Conservation (phyloP, 163 green algal genomes). For the Trebouxiophyceae sp. region DNA sequence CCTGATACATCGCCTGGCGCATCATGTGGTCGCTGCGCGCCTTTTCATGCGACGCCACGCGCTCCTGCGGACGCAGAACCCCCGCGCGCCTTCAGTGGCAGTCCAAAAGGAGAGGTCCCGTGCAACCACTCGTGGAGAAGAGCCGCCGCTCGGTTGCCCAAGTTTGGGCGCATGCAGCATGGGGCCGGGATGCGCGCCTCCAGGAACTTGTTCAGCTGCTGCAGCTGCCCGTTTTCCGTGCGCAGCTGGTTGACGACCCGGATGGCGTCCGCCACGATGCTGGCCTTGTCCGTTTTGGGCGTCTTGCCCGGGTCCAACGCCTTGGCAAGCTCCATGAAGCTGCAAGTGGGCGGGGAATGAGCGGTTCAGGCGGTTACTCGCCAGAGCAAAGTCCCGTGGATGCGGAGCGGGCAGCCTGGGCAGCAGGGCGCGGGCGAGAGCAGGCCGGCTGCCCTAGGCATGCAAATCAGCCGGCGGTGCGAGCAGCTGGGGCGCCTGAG, state of each 20-base stretch:
- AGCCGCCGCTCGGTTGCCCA: not conserved
- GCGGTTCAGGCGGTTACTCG: not conserved
- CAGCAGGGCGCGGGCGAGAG: not conserved
- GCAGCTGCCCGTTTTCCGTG: constrained; percentile 48
- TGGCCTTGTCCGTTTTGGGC: constrained; percentile 40
- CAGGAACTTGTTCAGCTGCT: constrained; percentile 58
- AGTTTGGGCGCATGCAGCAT: not conserved
- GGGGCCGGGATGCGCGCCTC: constrained; percentile 19
- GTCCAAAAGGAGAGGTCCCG: no score
- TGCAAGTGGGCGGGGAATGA: constrained; percentile 1
- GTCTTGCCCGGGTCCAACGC: constrained; percentile 39
- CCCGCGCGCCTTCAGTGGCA: no score
- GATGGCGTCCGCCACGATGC: constrained; percentile 48
- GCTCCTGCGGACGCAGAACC: constrained; percentile 43
- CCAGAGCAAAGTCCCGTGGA: not conserved
- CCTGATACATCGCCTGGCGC: constrained; percentile 30
- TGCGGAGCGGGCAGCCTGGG: not conserved
- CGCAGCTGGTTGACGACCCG: constrained; percentile 37
- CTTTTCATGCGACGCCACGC: constrained; percentile 28
- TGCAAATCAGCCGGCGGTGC: not conserved
- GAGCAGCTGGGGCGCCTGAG: no score
- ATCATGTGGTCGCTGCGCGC: constrained; percentile 33
- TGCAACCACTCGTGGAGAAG: not conserved
- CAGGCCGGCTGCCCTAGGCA: not conserved
- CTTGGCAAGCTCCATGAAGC: constrained; percentile 44